Evolutionary conservation across 163 green algal species (phyloP).

Genomic region (Scenedesmus sp.): DNA sequence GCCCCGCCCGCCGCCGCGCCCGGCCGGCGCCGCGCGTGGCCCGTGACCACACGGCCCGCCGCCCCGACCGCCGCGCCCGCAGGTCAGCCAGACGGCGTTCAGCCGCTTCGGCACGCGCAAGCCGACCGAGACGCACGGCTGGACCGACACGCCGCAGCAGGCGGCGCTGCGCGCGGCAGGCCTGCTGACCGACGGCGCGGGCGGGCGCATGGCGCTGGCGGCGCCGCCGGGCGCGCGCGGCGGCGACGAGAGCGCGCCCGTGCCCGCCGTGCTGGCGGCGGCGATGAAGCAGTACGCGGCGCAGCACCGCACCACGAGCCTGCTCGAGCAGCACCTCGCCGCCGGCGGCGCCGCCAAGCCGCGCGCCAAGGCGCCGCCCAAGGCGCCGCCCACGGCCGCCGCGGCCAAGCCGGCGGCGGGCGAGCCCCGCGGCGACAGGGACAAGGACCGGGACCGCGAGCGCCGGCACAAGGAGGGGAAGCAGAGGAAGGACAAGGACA

Average conservation of each 20-base stretch:
- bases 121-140: conserved; percentile 70
- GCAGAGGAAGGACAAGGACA: conserved; percentile 14
- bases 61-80: too few relatives aligned
- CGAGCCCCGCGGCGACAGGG: conserved; percentile 1
- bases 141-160: conserved; percentile 77
- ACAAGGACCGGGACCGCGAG: conserved; percentile 1
- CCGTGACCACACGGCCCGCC: too few relatives aligned
- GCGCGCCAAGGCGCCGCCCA: too few relatives aligned
- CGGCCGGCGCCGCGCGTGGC: too few relatives aligned
- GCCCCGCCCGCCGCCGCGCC: too few relatives aligned
- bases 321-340: conserved; percentile 83
- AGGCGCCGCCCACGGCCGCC: too few relatives aligned
- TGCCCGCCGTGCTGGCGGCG: conserved; percentile 14
- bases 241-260: conserved; percentile 7
- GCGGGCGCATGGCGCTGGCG: neutral
- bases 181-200: conserved; percentile 38
- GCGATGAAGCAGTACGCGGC: conserved; percentile 66
- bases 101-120: conserved; percentile 56
- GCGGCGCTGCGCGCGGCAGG: conserved; percentile 42
- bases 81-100: conserved; percentile 60
- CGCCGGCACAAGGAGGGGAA: neutral
- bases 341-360: too few relatives aligned
- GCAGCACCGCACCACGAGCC: conserved; percentile 62
- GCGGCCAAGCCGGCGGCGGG: too few relatives aligned
- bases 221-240: neutral